Percentiles rank a stretch among this genome's conserved stretches.
Conservation (phyloP, 257 asterid genomes). For the Anisodus acutangulus region DNA sequence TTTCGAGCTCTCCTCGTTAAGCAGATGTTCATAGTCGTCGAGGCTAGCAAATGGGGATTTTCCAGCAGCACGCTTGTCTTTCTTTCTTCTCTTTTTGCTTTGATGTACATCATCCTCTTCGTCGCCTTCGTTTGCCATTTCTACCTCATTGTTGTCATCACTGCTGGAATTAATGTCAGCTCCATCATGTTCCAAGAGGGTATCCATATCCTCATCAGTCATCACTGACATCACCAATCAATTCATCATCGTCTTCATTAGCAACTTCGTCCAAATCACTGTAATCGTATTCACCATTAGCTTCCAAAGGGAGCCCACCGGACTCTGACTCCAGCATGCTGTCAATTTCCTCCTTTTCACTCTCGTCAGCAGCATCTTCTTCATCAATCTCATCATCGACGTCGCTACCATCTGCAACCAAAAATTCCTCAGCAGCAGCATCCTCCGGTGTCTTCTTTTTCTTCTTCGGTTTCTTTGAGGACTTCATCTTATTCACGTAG, state of each 20-base stretch:
- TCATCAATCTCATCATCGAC: constrained; percentile 70
- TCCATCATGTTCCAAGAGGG: constrained; percentile 47
- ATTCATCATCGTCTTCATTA: constrained; percentile 73
- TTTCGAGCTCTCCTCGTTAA: constrained; percentile 30
- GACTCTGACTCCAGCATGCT: constrained; percentile 50
- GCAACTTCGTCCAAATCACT: constrained; percentile 69
- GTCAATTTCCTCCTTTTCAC: constrained; percentile 68
- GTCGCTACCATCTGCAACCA: constrained; percentile 52
- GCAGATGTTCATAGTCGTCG: constrained; percentile 70
- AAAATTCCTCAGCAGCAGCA: constrained; percentile 73
- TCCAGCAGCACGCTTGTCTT: constrained; percentile 31
- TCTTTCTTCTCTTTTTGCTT: constrained; percentile 52
- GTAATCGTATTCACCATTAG: constrained; percentile 61
- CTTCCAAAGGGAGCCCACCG: constrained; percentile 41
- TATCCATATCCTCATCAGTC: constrained; percentile 57
- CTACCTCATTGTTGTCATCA: constrained; percentile 44
- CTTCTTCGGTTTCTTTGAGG: constrained; percentile 74
- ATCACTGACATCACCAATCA: constrained; percentile 63
- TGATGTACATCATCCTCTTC: constrained; percentile 29
- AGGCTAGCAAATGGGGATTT: constrained; percentile 75
- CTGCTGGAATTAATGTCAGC: constrained; percentile 42
- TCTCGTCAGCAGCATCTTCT: constrained; percentile 49
- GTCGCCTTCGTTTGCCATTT: constrained; percentile 48
- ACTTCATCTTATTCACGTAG: constrained; percentile 71
- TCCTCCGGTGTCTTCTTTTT: constrained; percentile 68